phyloP scores from a whole-genome alignment of 305 asterid genomes.

The Withania somnifera region DNA sequence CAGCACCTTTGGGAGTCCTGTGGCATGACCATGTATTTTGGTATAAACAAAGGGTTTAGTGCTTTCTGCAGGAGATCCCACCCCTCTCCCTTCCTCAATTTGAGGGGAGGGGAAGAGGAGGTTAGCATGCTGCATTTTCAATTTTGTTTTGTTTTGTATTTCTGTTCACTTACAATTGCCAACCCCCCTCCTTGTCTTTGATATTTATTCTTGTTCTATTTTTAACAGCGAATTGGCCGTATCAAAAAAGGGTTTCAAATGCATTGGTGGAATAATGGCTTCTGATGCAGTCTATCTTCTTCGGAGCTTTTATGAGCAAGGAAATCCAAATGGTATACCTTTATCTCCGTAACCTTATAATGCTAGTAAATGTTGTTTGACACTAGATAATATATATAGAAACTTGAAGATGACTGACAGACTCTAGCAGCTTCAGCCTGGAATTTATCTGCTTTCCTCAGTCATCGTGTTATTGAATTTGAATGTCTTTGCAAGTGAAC shows the following conservation, averaged over 20 bases:
- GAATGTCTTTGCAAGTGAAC: not conserved
- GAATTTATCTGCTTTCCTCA: not conserved
- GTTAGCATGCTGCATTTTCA: not conserved
- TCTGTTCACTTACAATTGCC: not conserved
- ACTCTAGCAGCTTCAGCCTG: not conserved
- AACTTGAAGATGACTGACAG: not conserved
- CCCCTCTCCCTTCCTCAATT: not conserved
- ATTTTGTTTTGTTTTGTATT: not conserved
- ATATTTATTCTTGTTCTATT: not conserved
- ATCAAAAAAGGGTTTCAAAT: conserved; percentile 41
- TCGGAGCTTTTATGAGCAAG: conserved; percentile 78
- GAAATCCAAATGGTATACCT: conserved; percentile 74
- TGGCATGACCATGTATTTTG: not conserved
- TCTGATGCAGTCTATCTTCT: conserved; percentile 61
- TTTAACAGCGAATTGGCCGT: conserved; percentile 23
- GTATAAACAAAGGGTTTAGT: not conserved
- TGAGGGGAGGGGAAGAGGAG: not conserved
- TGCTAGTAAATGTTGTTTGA: conserved; percentile 1
- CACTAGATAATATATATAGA: conserved; percentile 1
- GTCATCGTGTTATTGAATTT: not conserved
- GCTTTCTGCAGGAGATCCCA: not conserved
- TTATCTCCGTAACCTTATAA: conserved; percentile 6
- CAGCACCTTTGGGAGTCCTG: not conserved
- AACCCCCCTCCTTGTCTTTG: not conserved
- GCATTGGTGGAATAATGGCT: conserved; percentile 81